These are phyloP conservation scores for Macrophomina phaseolina DNA, from an alignment of 2,329 filamentous ascomycete genomes.

Conservation along the genomic window DNA sequence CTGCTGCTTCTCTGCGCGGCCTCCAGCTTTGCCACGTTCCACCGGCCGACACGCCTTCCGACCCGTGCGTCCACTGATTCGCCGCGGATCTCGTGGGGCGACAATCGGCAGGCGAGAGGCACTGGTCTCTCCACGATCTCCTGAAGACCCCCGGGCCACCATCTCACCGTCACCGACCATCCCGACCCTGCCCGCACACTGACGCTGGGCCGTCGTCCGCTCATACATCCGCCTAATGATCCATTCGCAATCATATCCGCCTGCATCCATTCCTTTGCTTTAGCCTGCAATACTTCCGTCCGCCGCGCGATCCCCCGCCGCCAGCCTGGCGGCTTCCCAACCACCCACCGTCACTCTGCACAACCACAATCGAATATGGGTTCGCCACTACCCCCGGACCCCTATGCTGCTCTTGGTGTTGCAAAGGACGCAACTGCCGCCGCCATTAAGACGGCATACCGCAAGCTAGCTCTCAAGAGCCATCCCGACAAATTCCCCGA, in stretches of 20 bases:
- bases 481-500: constrained; percentile 93
- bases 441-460: constrained; percentile 79
- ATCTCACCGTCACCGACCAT: constrained; percentile 4
- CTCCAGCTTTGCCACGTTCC: constrained; percentile 14
- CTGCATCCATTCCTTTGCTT: constrained; percentile 17
- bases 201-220: constrained; percentile 19
- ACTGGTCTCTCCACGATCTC: constrained; percentile 24
- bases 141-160: constrained; percentile 13
- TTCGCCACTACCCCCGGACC: constrained; percentile 66
- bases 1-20: neutral
- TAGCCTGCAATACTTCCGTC: constrained; percentile 25
- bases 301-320: constrained; percentile 25
- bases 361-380: constrained; percentile 52
- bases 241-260: neutral
- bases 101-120: constrained; percentile 17
- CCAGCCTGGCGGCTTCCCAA: constrained; percentile 29
- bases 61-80: constrained; percentile 15
- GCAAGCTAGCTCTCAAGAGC: constrained; percentile 84
- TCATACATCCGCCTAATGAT: neutral
- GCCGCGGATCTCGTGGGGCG: constrained; percentile 21
- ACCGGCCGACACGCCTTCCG: neutral
- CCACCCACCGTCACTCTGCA: constrained; percentile 3
- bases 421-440: constrained; percentile 70
- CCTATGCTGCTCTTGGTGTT: constrained; percentile 79
- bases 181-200: constrained; percentile 2